These are phyloP conservation scores for Acacia confusa DNA, from an alignment of 306 rosid species.

Conservation along the genomic window DNA sequence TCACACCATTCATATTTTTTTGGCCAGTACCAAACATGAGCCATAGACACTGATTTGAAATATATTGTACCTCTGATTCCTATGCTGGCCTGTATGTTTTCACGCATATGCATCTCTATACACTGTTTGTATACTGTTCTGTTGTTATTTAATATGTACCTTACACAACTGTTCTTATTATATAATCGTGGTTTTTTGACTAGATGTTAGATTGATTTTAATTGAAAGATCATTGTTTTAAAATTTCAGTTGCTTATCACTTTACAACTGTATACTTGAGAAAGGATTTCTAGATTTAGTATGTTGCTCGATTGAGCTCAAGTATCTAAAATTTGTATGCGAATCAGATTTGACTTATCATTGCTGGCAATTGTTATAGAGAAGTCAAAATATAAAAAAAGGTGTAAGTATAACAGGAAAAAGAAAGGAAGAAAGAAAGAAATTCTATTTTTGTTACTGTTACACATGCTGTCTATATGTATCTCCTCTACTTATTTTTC, in stretches of 20 bases:
- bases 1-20: not conserved
- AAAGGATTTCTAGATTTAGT: not conserved
- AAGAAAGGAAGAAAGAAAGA: not conserved
- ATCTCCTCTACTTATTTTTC: not conserved
- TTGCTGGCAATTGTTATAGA: not conserved
- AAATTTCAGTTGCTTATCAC: not conserved
- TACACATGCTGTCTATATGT: not conserved
- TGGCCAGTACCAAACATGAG: not conserved
- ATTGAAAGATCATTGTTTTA: conserved; percentile 18
- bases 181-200: not conserved
- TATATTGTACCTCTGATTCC: conserved; percentile 10
- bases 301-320: conserved; percentile 4
- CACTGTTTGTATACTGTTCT: not conserved
- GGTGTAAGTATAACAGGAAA: not conserved
- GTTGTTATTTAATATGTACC: not conserved
- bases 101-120: not conserved
- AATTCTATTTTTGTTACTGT: not conserved
- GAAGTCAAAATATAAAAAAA: not conserved
- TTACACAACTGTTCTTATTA: not conserved
- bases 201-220: conserved; percentile 1
- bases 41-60: conserved; percentile 6
- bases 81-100: not conserved
- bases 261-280: not conserved
- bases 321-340: conserved; percentile 3
- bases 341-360: conserved; percentile 1